phyloP scores from a whole-genome alignment of 169 alveolate genomes.

The Plasmodium billcollinsi region DNA sequence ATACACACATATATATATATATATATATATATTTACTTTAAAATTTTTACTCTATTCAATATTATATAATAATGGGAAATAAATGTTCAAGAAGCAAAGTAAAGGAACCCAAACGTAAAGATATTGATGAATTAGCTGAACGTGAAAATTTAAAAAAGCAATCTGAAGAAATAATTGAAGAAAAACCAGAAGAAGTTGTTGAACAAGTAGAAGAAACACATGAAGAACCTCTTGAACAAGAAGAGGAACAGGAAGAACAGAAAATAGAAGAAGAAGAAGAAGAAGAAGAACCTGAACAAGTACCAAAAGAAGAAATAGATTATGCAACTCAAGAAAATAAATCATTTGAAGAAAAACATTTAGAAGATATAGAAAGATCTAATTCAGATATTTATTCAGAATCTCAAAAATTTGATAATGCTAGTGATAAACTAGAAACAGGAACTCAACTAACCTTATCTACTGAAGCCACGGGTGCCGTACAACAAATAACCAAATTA shows the following conservation, averaged over 20 bases:
- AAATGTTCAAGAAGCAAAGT: slow-evolving; percentile 79
- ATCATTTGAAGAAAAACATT: slow-evolving; percentile 56
- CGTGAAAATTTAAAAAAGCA: slow-evolving; percentile 43
- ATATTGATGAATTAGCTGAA: slow-evolving; percentile 80
- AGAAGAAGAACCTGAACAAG: slow-evolving; percentile 71
- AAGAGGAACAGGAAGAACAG: slow-evolving; percentile 21
- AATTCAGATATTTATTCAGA: slow-evolving; percentile 71
- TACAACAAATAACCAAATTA: slow-evolving; percentile 76
- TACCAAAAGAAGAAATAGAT: slow-evolving; percentile 70
- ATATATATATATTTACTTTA: too few species aligned
- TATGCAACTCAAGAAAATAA: slow-evolving; percentile 72
- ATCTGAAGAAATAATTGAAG: slow-evolving; percentile 18
- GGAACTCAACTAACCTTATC: slow-evolving; percentile 74
- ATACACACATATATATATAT: too few species aligned
- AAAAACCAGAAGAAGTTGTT: slow-evolving; percentile 66
- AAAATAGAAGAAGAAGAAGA: slow-evolving; percentile 19
- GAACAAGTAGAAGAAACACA: slow-evolving; percentile 41
- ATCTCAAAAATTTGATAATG: slow-evolving; percentile 61
- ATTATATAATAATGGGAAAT: slow-evolving; percentile 54
- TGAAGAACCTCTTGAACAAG: slow-evolving; percentile 65
- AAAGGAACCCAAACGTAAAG: slow-evolving; percentile 83
- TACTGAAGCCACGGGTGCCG: slow-evolving; percentile 76
- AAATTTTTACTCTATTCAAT: slow-evolving; percentile 3
- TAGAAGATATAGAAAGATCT: slow-evolving; percentile 68
- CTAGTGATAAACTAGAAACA: slow-evolving; percentile 71